Base-by-base conservation (phyloP, 768 basidiomycete genomes). In the Polyporus arcularius region DNA sequence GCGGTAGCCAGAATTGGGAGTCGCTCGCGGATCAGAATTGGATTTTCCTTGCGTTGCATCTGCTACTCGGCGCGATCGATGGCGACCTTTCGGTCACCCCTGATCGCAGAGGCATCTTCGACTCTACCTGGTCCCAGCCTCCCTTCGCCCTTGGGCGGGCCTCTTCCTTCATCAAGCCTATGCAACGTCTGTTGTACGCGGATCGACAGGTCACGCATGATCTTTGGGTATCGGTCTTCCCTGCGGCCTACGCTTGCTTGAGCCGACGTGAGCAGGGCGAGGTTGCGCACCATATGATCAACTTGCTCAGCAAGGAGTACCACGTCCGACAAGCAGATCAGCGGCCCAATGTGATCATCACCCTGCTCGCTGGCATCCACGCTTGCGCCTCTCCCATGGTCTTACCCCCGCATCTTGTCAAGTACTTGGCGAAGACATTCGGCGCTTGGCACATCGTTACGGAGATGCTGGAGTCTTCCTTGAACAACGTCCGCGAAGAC, bases 1-100 rank as follows among this genome's bases (percentile, higher is more conserved):
- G 96, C 41, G 94, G 91, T 28, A 89, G 96, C 15, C 96, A 98
- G 74, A 94, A 82, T 67, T 99, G 97, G 97, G 97, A 98, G 58
- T 85, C 88, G 2, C 75, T 99, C 18, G 86, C 92, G 2, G 94
- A 96, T 61, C 85, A 91, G 56, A 94, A 97, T 68, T 99, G 97
- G 97, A 88, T 96, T 38, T 88, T 91, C 65, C 82, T 98, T 18
- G 94, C 95, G 15, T 78, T 98, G 30, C 90, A 96, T 68, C 85
- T 98, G 38, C 77, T 98, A 9, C 82, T 98, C 16, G 92, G 93
- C n/a, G 78, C 83, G n/a, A 76, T 84, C 15, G 83, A 85, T 53
- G 69, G 68, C 4, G 83, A 83, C 42, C 55, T 68, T 32, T 67
- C 70, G 57, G 77, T 73, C 72, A 82, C 72, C 57, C 68, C 74